Evolutionary conservation across 225 moss, liverwort and hornwort genomes (phyloP).

Genomic region (Physcomitrium patens): DNA sequence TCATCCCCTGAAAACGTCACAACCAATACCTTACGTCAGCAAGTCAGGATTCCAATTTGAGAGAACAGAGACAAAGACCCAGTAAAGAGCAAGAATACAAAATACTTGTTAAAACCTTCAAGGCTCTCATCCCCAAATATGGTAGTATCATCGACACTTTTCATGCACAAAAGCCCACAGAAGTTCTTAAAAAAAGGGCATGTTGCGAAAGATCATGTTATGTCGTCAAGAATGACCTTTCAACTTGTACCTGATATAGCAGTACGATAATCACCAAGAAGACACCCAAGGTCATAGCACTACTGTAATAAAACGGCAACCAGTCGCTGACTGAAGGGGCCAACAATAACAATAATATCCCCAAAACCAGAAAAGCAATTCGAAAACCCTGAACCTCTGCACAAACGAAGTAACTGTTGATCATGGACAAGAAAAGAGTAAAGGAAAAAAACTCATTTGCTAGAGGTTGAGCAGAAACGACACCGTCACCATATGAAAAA

Average conservation of each 20-base stretch:
- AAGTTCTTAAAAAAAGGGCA: conserved; percentile 30
- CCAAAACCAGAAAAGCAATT: conserved; percentile 67
- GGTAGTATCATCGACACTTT: conserved; percentile 23
- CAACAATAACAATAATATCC: conserved; percentile 63
- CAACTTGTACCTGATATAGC: conserved; percentile 76
- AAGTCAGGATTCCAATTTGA: conserved; percentile 15
- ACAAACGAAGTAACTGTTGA: conserved; percentile 26
- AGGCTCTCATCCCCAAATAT: conserved; percentile 16
- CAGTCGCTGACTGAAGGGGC: conserved; percentile 92
- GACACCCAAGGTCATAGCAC: conserved; percentile 93
- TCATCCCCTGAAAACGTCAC: conserved; percentile 73
- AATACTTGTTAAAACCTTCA: conserved; percentile 19
- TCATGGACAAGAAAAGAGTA: conserved; percentile 4
- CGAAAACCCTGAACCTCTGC: conserved; percentile 82
- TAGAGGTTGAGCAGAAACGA: conserved; percentile 15
- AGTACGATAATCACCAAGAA: conserved; percentile 85
- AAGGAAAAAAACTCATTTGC: not conserved
- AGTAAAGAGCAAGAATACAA: not conserved
- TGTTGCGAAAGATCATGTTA: conserved; percentile 4
- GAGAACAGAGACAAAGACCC: conserved; percentile 14
- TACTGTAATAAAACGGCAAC: conserved; percentile 97
- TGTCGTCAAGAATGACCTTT: not conserved
- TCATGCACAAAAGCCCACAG: conserved; percentile 25
- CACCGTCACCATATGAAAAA: conserved; percentile 1
- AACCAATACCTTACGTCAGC: conserved; percentile 24